These are phyloP conservation scores for Tricholoma furcatifolium DNA, from an alignment of 768 basidiomycete genomes.

Conservation along the genomic window DNA sequence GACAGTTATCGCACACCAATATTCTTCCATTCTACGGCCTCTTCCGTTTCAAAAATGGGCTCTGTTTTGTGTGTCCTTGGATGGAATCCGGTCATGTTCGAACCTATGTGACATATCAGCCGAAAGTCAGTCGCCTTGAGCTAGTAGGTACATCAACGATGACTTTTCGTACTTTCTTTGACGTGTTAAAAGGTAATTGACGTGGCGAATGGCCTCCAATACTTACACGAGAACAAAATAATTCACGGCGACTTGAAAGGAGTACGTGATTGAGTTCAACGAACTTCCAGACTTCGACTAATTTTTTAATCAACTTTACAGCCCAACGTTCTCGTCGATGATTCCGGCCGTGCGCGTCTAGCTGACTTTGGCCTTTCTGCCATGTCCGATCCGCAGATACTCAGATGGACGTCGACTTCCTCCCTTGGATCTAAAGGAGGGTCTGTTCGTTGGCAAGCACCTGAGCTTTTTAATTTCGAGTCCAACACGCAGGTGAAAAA, in stretches of 20 bases:
- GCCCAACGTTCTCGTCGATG: constrained; percentile 1
- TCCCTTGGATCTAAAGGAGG: background rate
- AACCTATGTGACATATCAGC: constrained; percentile 24
- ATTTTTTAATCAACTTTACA: background rate
- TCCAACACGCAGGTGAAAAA: background rate
- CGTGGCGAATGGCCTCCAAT: background rate
- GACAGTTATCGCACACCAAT: constrained; percentile 26
- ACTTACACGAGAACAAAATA: background rate
- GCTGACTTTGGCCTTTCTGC: constrained; percentile 1
- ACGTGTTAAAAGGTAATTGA: background rate
- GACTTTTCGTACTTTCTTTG: too few species aligned
- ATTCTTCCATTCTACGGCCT: constrained; percentile 27
- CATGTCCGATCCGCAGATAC: background rate
- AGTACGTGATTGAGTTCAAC: background rate
- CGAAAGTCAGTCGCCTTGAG: constrained; percentile 19
- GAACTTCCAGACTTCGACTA: too few species aligned
- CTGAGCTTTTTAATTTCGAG: constrained; percentile 1
- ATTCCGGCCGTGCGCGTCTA: background rate
- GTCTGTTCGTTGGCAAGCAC: background rate
- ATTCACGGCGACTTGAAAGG: background rate
- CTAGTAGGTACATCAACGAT: constrained; percentile 24
- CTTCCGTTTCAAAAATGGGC: constrained; percentile 18
- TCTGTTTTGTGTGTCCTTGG: constrained; percentile 32
- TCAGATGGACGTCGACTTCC: background rate
- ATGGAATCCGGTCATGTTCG: constrained; percentile 20